These are phyloP conservation scores for Grosmannia serpens DNA, from an alignment of 2,329 filamentous ascomycete genomes.

Conservation along the genomic window DNA sequence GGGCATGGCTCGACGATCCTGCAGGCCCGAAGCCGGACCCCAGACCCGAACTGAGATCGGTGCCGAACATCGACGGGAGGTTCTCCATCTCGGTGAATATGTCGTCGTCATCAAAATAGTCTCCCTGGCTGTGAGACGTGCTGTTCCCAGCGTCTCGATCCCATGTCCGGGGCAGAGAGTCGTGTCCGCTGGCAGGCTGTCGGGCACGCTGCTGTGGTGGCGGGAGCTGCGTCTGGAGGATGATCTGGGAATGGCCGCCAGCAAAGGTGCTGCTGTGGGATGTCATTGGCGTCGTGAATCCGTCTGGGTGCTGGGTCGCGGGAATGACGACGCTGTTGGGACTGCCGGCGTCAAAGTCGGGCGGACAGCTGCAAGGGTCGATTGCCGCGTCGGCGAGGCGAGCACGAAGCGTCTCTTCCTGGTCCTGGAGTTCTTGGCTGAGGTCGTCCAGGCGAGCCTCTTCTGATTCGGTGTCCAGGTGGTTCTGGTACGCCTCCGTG, in stretches of 20 bases:
- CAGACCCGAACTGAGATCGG: background rate
- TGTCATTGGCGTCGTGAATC: slow-evolving; percentile 17
- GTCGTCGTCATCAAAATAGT: slow-evolving; percentile 15
- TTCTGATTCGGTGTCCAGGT: slow-evolving; percentile 38
- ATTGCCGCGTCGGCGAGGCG: slow-evolving; percentile 33
- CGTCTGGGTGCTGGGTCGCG: slow-evolving; percentile 29
- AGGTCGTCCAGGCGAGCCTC: slow-evolving; percentile 38
- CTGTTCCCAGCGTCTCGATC: background rate
- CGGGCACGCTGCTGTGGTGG: background rate
- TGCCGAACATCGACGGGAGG: background rate
- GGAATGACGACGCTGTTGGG: slow-evolving; percentile 25
- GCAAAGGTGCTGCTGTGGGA: slow-evolving; percentile 21
- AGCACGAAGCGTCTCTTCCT: slow-evolving; percentile 29
- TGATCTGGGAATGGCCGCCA: slow-evolving; percentile 31
- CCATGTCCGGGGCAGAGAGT: background rate
- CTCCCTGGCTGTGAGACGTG: slow-evolving; percentile 3
- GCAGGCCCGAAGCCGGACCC: background rate
- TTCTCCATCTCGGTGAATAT: slow-evolving; percentile 11
- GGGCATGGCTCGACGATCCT: background rate
- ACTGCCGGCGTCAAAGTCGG: slow-evolving; percentile 13
- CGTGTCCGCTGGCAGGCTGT: background rate
- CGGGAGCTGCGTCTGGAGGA: slow-evolving; percentile 38
- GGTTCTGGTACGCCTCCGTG: slow-evolving; percentile 37
- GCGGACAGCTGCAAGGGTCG: slow-evolving; percentile 14
- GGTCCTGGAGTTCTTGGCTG: slow-evolving; percentile 29